Conservation (phyloP, 768 basidiomycete genomes). For the Trametes coccinea region DNA sequence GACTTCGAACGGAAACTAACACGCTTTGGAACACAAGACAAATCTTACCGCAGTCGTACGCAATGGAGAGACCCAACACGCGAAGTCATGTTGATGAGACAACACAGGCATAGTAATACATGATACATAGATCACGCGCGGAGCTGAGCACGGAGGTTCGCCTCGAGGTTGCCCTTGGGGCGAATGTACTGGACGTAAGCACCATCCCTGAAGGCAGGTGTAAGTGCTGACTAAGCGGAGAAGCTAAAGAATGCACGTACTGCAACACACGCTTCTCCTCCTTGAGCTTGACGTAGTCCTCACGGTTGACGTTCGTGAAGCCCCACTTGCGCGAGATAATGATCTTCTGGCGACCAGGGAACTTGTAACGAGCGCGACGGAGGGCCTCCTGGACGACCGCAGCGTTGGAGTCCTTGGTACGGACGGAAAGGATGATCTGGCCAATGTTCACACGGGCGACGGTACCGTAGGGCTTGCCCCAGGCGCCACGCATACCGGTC, state of each 20-base stretch:
- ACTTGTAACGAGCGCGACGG: conserved; percentile 98
- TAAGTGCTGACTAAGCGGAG: conserved; percentile 12
- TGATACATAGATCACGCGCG: conserved; percentile 51
- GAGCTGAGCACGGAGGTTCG: conserved; percentile 83
- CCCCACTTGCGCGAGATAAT: conserved; percentile 98
- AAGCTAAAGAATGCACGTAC: conserved; percentile 47
- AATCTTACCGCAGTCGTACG: conserved; percentile 3
- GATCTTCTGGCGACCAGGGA: conserved; percentile 98
- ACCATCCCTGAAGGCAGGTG: conserved; percentile 66
- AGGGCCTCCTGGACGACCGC: conserved; percentile 94
- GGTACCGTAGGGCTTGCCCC: conserved; percentile 98
- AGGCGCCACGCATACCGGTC: conserved; percentile 99
- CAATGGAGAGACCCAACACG: conserved; percentile 22
- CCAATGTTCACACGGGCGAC: conserved; percentile 97
- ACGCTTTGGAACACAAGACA: background rate
- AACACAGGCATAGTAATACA: conserved; percentile 31
- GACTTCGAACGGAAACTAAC: background rate
- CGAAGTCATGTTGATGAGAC: conserved; percentile 15
- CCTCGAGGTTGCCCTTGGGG: conserved; percentile 81
- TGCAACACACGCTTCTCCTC: conserved; percentile 86
- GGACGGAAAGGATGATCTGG: conserved; percentile 89
- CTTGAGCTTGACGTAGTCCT: conserved; percentile 87
- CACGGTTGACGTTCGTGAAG: conserved; percentile 92
- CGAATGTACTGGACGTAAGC: conserved; percentile 94
- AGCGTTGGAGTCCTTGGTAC: conserved; percentile 86